Conservation (phyloP, 495 filamentous ascomycete species). For the Cryomyces antarcticus region DNA sequence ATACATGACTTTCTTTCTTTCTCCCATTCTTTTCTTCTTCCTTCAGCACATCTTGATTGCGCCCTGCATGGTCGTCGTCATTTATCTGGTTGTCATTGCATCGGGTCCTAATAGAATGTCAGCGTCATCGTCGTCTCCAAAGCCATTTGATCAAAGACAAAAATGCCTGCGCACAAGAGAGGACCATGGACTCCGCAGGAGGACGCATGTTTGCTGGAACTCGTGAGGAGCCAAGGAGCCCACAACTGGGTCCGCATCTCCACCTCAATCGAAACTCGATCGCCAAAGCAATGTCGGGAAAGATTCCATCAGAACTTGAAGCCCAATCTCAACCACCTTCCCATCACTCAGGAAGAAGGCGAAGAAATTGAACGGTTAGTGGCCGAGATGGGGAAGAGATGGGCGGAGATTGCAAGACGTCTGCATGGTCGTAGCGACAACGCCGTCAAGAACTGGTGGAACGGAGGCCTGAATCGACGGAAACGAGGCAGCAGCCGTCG, state of each 20-base stretch:
- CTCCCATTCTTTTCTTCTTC: too few relatives aligned
- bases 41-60: too few relatives aligned
- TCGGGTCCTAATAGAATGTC: too few relatives aligned
- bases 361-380: slow-evolving; percentile 65
- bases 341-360: slow-evolving; percentile 83
- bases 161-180: slow-evolving; percentile 36
- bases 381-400: slow-evolving; percentile 64
- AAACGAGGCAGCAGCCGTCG: slow-evolving; percentile 12
- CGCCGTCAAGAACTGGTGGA: slow-evolving; percentile 99
- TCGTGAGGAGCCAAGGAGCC: slow-evolving; percentile 59
- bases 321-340: slow-evolving; percentile 71
- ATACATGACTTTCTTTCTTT: too few relatives aligned
- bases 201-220: slow-evolving; percentile 46
- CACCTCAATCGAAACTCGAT: slow-evolving; percentile 50
- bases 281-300: slow-evolving; percentile 91
- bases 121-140: too few relatives aligned
- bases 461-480: slow-evolving; percentile 76
- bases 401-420: slow-evolving; percentile 83
- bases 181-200: slow-evolving; percentile 81
- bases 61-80: too few relatives aligned
- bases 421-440: slow-evolving; percentile 88
- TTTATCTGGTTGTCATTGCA: too few relatives aligned
- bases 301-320: slow-evolving; percentile 92
- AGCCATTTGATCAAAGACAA: slow-evolving; percentile 3
- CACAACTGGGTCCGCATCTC: slow-evolving; percentile 90